Evolutionary conservation across 345 rosid genomes (phyloP).

Genomic region (Mangifera indica): DNA sequence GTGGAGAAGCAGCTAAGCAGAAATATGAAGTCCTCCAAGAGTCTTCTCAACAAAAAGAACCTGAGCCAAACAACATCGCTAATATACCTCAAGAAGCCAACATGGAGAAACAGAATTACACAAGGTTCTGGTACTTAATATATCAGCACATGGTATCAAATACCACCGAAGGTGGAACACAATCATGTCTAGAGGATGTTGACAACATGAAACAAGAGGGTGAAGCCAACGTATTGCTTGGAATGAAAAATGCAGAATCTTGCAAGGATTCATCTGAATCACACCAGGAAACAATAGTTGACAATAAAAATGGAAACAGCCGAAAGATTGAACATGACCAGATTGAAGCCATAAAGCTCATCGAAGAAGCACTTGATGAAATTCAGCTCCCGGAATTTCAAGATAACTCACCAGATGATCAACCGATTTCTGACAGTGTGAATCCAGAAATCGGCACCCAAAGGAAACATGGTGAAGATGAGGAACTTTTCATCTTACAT

Average conservation of each 20-base stretch:
- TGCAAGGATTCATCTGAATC: constrained; percentile 1
- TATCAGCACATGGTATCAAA: constrained; percentile 71
- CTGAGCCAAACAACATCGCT: constrained; percentile 15
- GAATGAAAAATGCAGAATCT: constrained; percentile 20
- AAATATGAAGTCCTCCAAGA: constrained; percentile 15
- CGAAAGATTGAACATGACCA: constrained; percentile 39
- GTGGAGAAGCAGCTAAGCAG: constrained; percentile 26
- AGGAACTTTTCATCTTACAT: constrained; percentile 20
- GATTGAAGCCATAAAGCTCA: constrained; percentile 72
- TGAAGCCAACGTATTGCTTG: constrained; percentile 20
- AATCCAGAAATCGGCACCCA: constrained; percentile 25
- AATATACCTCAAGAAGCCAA: constrained; percentile 32
- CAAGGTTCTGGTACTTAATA: constrained; percentile 67
- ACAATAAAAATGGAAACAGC: constrained; percentile 25
- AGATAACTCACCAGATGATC: constrained; percentile 38
- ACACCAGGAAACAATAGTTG: constrained; percentile 21
- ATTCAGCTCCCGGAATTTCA: constrained; percentile 60
- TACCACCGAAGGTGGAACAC: constrained; percentile 40
- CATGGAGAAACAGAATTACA: constrained; percentile 54
- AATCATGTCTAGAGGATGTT: constrained; percentile 31
- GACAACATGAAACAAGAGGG: constrained; percentile 28
- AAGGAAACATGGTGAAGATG: constrained; percentile 18
- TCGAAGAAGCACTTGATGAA: constrained; percentile 84
- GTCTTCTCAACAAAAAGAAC: constrained; percentile 24
- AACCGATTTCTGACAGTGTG: constrained; percentile 20